Percentiles rank a stretch among this genome's conserved stretches.
Conservation (phyloP, 1,139 yeast species). For the Insectozyma bohioensis region DNA sequence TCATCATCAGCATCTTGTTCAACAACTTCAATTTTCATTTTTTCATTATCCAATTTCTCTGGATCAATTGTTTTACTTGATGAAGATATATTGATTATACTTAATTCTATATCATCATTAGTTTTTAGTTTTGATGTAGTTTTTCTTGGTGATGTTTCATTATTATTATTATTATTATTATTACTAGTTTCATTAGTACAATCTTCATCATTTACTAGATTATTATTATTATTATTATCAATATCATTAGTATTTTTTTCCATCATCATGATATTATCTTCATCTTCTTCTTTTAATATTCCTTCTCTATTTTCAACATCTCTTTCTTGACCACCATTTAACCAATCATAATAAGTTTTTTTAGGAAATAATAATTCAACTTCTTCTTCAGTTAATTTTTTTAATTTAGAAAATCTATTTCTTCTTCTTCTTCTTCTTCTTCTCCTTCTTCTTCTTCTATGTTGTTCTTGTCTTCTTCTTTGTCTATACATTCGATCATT, state of each 20-base stretch:
- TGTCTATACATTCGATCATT: conserved; percentile 8
- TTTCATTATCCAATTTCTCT: no score
- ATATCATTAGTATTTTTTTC: no score
- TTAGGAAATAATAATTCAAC: conserved; percentile 68
- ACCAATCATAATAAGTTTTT: conserved; percentile 61
- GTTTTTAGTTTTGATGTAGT: no score
- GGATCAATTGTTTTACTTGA: no score
- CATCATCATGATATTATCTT: no score
- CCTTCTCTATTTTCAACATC: conserved; percentile 36
- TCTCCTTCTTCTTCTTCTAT: conserved; percentile 16
- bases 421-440: conserved; percentile 34
- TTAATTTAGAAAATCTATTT: conserved; percentile 46
- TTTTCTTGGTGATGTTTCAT: no score
- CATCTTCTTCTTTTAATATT: conserved; percentile 34
- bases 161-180: no score
- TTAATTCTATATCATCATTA: no score
- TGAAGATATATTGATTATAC: no score
- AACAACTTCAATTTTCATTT: neutral
- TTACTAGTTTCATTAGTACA: no score
- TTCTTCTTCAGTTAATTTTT: conserved; percentile 56
- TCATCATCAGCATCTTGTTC: conserved; percentile 5
- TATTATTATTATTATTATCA: no score
- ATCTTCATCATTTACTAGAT: no score
- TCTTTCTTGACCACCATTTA: conserved; percentile 53
- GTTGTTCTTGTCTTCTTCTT: conserved; percentile 25